Base-by-base conservation (phyloP, 306 rosid species). In the Mimosa pudica region DNA sequence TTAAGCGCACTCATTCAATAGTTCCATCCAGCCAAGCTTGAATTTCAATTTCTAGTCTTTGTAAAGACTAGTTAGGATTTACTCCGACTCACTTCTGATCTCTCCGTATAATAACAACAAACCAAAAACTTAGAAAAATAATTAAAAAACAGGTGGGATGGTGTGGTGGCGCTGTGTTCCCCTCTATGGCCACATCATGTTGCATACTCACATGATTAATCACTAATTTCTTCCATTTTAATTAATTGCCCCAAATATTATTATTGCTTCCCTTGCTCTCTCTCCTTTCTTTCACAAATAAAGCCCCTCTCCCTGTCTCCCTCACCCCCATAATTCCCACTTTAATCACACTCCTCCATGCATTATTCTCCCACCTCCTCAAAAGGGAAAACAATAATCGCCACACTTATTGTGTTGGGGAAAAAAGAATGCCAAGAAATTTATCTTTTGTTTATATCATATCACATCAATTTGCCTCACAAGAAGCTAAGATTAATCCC, bases 121-220 rank as follows among this genome's bases (percentile, higher is more conserved):
- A n/a, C 1, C 17, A n/a, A 7, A 54, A 54, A 17, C 14, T 1
- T 1, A 54, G 6, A 6, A 54, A 6, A 54, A 52, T 45, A 8
- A 7, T 45, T 0, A 61, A 10, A 66, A 45, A 41, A 77, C 68
- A 74, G 58, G 91, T 86, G 87, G 85, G 81, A 79, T 84, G 89
- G 81, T 81, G 88, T 84, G 92, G 97, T 86, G 90, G 94, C 90
- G 93, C 86, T 79, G 79, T 93, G 94, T 89, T 84, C 92, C 92
- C 93, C 82, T 57, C 71, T 41, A 51, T 46, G 30, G 72, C 74
- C 83, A 80, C 85, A 79, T 73, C 33, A 18, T 44, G 87, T 80
- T 85, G 64, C 79, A 75, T 33, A 75, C 71, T 38, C 74, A 60
- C 81, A 81, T 87, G 79, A 75, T 79, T 74, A 85, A 17, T 57